phyloP scores from a whole-genome alignment of 2,329 filamentous ascomycete species.

The Epicoccum sorghinum region DNA sequence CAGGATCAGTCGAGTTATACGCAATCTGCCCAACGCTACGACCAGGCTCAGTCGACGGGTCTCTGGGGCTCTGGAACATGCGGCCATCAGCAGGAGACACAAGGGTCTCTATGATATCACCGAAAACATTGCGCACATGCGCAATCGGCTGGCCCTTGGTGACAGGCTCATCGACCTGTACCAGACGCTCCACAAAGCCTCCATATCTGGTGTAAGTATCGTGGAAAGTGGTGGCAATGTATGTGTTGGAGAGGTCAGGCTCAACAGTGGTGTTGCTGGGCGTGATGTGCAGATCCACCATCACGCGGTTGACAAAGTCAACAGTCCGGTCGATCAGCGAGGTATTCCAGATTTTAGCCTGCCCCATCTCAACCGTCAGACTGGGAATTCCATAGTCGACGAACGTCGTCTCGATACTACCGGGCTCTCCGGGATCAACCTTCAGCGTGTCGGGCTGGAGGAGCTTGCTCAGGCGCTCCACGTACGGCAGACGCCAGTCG shows the following conservation, averaged over 20 bases:
- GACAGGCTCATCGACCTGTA: conserved; percentile 43
- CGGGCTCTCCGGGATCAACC: conserved; percentile 48
- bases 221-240: conserved; percentile 41
- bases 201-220: conserved; percentile 34
- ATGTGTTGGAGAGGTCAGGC: conserved; percentile 40
- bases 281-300: conserved; percentile 29
- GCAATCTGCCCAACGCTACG: conserved; percentile 43
- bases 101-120: conserved; percentile 46
- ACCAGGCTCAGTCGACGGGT: conserved; percentile 46
- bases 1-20: conserved; percentile 45
- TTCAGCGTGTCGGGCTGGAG: conserved; percentile 49
- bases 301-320: conserved; percentile 33
- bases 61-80: conserved; percentile 44
- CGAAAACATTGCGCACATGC: conserved; percentile 44
- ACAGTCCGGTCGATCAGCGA: conserved; percentile 45
- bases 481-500: conserved; percentile 46
- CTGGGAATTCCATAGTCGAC: conserved; percentile 44
- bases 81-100: conserved; percentile 40
- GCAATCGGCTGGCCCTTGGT: conserved; percentile 46
- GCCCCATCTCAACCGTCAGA: conserved; percentile 49
- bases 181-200: conserved; percentile 39
- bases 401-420: conserved; percentile 49
- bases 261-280: conserved; percentile 39
- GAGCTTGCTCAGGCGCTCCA: conserved; percentile 49
- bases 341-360: conserved; percentile 47